phyloP scores from a whole-genome alignment of 345 rosid species.

The Hypericum androsaemum region DNA sequence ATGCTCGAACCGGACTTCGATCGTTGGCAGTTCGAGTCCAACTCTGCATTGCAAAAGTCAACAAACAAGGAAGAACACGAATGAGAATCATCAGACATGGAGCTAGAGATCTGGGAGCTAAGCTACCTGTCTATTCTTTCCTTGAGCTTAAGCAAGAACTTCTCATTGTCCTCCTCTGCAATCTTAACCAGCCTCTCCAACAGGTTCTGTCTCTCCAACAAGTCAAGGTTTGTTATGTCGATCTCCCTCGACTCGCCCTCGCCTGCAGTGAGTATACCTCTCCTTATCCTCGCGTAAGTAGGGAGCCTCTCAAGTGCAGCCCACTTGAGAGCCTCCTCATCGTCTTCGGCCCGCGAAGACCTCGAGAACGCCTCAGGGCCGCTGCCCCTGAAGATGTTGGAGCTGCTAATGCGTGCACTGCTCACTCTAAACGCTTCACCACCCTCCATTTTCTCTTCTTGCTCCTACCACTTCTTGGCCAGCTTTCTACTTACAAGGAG shows the following conservation, averaged over 20 bases:
- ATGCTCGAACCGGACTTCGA: conserved; percentile 81
- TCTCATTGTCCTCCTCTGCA: conserved; percentile 83
- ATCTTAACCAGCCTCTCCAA: conserved; percentile 57
- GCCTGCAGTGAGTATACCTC: conserved; percentile 53
- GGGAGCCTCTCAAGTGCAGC: conserved; percentile 92
- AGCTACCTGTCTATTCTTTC: conserved; percentile 52
- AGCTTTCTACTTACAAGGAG: too few relatives aligned
- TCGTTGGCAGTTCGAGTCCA: conserved; percentile 73
- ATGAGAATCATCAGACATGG: too few relatives aligned
- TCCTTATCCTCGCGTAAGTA: conserved; percentile 45
- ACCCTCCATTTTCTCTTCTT: conserved; percentile 25
- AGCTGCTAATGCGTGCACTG: conserved; percentile 33
- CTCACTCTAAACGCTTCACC: conserved; percentile 22
- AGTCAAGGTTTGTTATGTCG: conserved; percentile 53
- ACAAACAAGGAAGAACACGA: too few relatives aligned
- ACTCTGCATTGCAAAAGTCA: conserved; percentile 37
- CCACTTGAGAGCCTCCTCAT: conserved; percentile 83
- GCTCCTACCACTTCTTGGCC: neutral
- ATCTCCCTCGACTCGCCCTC: conserved; percentile 46
- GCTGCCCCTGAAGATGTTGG: conserved; percentile 33
- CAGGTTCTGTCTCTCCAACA: conserved; percentile 58
- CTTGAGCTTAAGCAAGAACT: conserved; percentile 68
- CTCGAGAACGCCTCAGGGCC: conserved; percentile 30
- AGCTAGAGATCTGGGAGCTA: neutral
- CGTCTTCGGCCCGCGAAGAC: conserved; percentile 37